A percentile compares a stretch with the other conserved stretches of the same genome.
These are phyloP conservation scores for Erodium moschatum DNA, from an alignment of 441 rosid genomes.

Conservation along the genomic window DNA sequence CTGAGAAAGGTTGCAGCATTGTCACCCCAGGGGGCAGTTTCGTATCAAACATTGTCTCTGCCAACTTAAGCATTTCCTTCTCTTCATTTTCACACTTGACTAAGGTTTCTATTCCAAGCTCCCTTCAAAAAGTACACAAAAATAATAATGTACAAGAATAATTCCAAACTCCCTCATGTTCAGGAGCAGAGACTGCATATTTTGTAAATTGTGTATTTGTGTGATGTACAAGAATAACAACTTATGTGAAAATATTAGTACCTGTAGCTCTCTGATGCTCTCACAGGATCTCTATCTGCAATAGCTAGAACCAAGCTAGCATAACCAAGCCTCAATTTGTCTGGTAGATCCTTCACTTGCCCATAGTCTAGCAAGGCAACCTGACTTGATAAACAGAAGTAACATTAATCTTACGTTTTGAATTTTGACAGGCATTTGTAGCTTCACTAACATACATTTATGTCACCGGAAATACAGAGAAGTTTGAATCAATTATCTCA, in stretches of 20 bases:
- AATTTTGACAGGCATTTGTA: not conserved
- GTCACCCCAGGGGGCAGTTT: conserved; percentile 72
- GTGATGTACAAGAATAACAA: conserved; percentile 1
- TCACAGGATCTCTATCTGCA: conserved; percentile 53
- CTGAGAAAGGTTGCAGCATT: conserved; percentile 80
- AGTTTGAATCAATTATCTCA: not conserved
- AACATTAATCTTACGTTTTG: not conserved
- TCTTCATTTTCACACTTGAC: conserved; percentile 54
- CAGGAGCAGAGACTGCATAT: too few species aligned
- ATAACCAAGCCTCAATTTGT: conserved; percentile 69
- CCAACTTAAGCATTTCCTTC: conserved; percentile 67
- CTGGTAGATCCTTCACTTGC: conserved; percentile 88
- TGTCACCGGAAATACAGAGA: not conserved
- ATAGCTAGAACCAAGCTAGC: conserved; percentile 83
- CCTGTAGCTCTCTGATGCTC: conserved; percentile 74
- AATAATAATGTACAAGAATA: too few species aligned
- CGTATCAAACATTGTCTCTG: conserved; percentile 84
- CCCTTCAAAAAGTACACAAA: conserved; percentile 35
- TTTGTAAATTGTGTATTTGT: not conserved
- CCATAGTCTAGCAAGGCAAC: conserved; percentile 92
- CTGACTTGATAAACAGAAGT: conserved; percentile 30
- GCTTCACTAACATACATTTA: not conserved
- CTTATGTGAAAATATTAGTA: conserved; percentile 20
- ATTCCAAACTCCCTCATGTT: too few species aligned
- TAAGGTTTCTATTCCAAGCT: conserved; percentile 65